Percentiles rank a stretch among this genome's conserved stretches.
Conservation (phyloP, 441 rosid species). For the Populus tomentosa region DNA sequence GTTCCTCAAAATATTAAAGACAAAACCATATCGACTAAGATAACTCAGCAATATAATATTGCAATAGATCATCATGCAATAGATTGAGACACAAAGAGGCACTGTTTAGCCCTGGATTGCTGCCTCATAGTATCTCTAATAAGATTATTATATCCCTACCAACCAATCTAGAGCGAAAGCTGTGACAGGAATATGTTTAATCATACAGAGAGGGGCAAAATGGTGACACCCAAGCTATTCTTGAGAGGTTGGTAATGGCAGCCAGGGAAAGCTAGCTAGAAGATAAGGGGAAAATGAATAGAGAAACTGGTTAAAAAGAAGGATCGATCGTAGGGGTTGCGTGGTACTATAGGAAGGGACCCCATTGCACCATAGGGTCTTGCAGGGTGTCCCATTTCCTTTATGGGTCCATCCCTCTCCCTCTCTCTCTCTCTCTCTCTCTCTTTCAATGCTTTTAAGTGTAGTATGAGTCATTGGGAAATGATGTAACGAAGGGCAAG, state of each 20-base stretch:
- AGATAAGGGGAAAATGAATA: conserved; percentile 20
- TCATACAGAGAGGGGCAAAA: neutral
- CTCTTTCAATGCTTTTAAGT: conserved; percentile 23
- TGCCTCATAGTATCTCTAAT: neutral
- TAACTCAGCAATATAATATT: neutral
- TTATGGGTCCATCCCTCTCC: conserved; percentile 18
- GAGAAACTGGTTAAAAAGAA: conserved; percentile 7
- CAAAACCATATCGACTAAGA: neutral
- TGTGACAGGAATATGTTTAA: neutral
- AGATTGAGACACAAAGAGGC: neutral
- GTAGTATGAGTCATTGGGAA: conserved; percentile 20
- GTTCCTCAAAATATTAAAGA: neutral
- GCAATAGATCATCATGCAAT: neutral
- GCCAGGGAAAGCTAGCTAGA: neutral
- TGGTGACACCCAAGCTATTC: neutral
- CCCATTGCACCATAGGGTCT: conserved; percentile 13
- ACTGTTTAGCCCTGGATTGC: neutral
- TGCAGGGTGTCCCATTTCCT: conserved; percentile 26
- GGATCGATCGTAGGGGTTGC: conserved; percentile 12
- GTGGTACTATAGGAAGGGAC: conserved; percentile 21
- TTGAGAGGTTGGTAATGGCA: neutral
- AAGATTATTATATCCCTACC: neutral
- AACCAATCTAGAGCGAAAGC: neutral
- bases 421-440: neutral
- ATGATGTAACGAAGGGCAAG: conserved; percentile 11